Evolutionary conservation across 108 stramenopile genomes (phyloP).

Genomic region (Nitzschia putrida): DNA sequence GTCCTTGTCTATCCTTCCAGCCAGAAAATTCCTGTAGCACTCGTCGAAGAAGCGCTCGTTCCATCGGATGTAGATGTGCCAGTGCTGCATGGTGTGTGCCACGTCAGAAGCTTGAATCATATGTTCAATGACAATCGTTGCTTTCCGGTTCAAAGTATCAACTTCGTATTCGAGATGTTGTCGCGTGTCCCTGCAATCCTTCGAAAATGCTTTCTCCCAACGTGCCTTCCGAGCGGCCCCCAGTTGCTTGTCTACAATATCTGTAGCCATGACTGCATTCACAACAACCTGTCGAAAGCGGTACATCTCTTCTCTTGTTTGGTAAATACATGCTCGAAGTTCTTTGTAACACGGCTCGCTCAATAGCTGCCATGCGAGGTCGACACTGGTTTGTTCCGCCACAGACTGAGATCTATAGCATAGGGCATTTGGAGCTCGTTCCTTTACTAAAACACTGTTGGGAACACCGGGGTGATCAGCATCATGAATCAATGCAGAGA

Average conservation of each 20-base stretch:
- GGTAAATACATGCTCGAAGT: background rate
- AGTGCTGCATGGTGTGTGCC: constrained; percentile 1
- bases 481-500: background rate
- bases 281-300: background rate
- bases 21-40: background rate
- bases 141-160: background rate
- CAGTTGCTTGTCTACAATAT: background rate
- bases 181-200: background rate
- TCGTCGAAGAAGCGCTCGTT: background rate
- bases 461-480: background rate
- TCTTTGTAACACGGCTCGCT: background rate
- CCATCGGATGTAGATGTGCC: background rate
- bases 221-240: background rate
- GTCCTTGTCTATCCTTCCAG: background rate
- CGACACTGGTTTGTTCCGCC: background rate
- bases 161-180: background rate
- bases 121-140: background rate
- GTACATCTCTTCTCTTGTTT: background rate
- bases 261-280: background rate
- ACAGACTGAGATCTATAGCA: background rate
- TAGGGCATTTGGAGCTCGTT: background rate
- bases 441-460: background rate
- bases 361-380: background rate
- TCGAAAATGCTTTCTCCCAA: background rate
- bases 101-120: constrained; percentile 1